These are phyloP conservation scores for Anthostomella pinea DNA, from an alignment of 2,329 filamentous ascomycete genomes.

Conservation along the genomic window DNA sequence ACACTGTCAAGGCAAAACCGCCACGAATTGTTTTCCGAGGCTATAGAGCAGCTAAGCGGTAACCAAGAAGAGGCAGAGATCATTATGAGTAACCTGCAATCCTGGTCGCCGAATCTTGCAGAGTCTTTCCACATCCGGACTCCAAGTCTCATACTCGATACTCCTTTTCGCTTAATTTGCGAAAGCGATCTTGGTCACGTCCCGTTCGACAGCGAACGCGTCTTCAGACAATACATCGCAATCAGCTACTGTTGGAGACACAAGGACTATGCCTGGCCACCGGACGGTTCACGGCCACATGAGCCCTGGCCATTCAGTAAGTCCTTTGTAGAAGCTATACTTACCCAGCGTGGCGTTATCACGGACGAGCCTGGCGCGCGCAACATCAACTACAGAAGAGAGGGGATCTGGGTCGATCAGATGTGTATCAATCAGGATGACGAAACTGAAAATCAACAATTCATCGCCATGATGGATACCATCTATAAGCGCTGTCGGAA, in stretches of 20 bases:
- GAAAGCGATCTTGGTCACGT: constrained; percentile 5
- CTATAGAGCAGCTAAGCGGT: neutral
- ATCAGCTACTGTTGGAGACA: constrained; percentile 10
- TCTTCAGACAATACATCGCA: constrained; percentile 9
- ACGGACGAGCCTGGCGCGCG: neutral
- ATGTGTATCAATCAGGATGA: constrained; percentile 12
- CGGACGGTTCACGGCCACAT: neutral
- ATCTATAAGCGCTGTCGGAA: constrained; percentile 7
- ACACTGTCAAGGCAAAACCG: constrained; percentile 4
- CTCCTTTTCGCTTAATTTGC: constrained; percentile 5
- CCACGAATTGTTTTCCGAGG: constrained; percentile 2
- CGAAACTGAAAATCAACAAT: constrained; percentile 4
- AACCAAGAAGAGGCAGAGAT: constrained; percentile 6
- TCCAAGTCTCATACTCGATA: constrained; percentile 3
- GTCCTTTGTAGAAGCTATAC: constrained; percentile 8
- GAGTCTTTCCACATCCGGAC: constrained; percentile 3
- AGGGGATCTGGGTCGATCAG: constrained; percentile 11
- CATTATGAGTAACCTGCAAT: constrained; percentile 2
- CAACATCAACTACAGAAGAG: constrained; percentile 2
- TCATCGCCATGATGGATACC: constrained; percentile 6
- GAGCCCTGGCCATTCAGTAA: constrained; percentile 7
- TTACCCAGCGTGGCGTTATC: constrained; percentile 6
- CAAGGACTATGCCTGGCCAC: constrained; percentile 6
- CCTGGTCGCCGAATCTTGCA: constrained; percentile 2
- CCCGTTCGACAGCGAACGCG: constrained; percentile 6